Percentiles rank a stretch among this genome's conserved stretches.
Conservation (phyloP, 805 yeast species). For the Candida nonsorbophila region DNA sequence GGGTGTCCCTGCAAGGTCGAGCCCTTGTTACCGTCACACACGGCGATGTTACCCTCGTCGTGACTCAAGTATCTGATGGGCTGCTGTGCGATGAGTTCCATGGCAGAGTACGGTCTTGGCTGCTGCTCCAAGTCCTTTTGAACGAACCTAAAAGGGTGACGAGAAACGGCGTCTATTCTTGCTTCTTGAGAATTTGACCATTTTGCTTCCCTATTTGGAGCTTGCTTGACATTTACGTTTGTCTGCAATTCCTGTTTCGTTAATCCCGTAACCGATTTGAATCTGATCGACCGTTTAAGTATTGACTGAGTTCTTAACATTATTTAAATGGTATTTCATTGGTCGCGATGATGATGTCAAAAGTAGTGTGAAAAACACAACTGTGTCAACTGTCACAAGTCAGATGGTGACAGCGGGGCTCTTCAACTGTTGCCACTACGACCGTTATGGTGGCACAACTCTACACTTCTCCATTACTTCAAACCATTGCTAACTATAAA, state of each 20-base stretch:
- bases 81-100: constrained; percentile 70
- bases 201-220: constrained; percentile 66
- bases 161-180: constrained; percentile 48
- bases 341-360: too few species aligned
- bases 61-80: constrained; percentile 60
- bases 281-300: too few species aligned
- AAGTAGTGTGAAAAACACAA: too few species aligned
- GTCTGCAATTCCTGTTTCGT: constrained; percentile 16
- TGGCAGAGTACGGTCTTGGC: constrained; percentile 81
- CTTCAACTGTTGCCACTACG: too few species aligned
- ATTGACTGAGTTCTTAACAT: constrained; percentile 11
- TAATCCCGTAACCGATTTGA: constrained; percentile 15
- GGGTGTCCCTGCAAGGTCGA: constrained; percentile 76
- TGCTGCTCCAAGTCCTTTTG: constrained; percentile 64
- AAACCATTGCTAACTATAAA: too few species aligned
- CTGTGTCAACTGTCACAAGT: too few species aligned
- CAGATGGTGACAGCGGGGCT: too few species aligned
- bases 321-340: constrained; percentile 9
- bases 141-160: constrained; percentile 56
- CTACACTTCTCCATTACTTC: too few species aligned
- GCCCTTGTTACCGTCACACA: constrained; percentile 77
- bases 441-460: too few species aligned
- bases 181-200: constrained; percentile 72
- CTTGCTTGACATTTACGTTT: constrained; percentile 46
- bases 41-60: constrained; percentile 55